These are phyloP conservation scores for Solanum ossicruentum DNA, from an alignment of 257 asterid genomes.

Conservation along the genomic window DNA sequence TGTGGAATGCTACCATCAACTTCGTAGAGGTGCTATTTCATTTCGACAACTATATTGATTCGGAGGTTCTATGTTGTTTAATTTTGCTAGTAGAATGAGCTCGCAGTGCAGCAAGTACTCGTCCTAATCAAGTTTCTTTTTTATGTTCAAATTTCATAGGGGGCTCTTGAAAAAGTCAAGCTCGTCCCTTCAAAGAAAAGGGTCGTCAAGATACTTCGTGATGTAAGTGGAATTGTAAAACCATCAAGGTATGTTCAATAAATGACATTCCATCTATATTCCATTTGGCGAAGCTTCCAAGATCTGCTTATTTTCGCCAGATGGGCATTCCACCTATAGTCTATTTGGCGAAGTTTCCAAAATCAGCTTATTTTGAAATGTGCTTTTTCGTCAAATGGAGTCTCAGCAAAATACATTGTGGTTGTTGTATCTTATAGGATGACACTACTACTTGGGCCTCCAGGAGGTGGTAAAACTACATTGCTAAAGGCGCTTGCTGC, in stretches of 20 bases:
- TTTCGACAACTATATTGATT: not conserved
- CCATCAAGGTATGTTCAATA: constrained; percentile 67
- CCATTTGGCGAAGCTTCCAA: not conserved
- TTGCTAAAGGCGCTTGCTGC: constrained; percentile 79
- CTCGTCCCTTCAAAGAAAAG: constrained; percentile 70
- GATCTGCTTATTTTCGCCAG: not conserved
- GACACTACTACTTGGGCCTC: constrained; percentile 97
- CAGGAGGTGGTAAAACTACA: constrained; percentile 80
- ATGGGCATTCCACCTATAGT: not conserved
- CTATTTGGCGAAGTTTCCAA: not conserved
- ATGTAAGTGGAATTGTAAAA: constrained; percentile 60
- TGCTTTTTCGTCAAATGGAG: not conserved
- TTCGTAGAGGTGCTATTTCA: constrained; percentile 46
- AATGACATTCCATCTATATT: not conserved
- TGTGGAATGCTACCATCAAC: constrained; percentile 58
- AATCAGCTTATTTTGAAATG: not conserved
- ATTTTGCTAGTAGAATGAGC: not conserved
- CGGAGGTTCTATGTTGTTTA: not conserved
- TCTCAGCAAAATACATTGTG: not conserved
- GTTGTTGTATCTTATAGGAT: constrained; percentile 31
- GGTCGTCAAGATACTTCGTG: constrained; percentile 56
- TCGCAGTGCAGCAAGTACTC: not conserved
- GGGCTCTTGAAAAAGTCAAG: constrained; percentile 53
- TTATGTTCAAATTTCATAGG: constrained; percentile 20
- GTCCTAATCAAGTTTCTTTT: not conserved